These are phyloP conservation scores for Fistulifera solaris DNA, from an alignment of 108 stramenopile genomes.

Conservation along the genomic window DNA sequence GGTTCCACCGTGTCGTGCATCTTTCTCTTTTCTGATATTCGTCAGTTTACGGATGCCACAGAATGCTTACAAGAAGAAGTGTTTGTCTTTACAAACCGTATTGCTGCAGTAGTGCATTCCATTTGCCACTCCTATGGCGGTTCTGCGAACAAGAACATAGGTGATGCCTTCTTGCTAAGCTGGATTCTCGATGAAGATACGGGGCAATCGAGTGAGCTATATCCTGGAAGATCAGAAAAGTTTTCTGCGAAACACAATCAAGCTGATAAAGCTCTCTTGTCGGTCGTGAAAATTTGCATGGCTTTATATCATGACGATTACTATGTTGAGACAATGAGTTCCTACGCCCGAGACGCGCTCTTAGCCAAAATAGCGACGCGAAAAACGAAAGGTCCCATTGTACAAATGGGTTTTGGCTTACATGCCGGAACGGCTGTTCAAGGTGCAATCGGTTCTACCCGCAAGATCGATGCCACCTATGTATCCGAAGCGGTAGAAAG, in stretches of 20 bases:
- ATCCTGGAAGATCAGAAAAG: constrained; percentile 2
- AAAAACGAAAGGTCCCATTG: constrained; percentile 49
- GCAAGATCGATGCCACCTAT: constrained; percentile 94
- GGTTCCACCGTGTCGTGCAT: constrained; percentile 80
- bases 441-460: constrained; percentile 89
- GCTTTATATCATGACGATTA: constrained; percentile 61
- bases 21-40: constrained; percentile 93
- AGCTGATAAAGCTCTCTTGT: constrained; percentile 71
- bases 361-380: constrained; percentile 56
- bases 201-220: neutral
- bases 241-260: constrained; percentile 50
- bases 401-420: constrained; percentile 89
- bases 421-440: constrained; percentile 95
- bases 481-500: constrained; percentile 83
- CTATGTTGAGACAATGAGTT: constrained; percentile 58
- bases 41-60: constrained; percentile 91
- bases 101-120: constrained; percentile 87
- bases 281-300: constrained; percentile 81
- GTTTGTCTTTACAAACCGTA: constrained; percentile 90
- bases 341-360: constrained; percentile 37
- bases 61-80: constrained; percentile 93
- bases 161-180: constrained; percentile 88
- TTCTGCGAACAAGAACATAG: constrained; percentile 92
- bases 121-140: constrained; percentile 70
- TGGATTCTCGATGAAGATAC: constrained; percentile 68